phyloP scores from a whole-genome alignment of 257 asterid genomes.

The Nicotiana otophora region DNA sequence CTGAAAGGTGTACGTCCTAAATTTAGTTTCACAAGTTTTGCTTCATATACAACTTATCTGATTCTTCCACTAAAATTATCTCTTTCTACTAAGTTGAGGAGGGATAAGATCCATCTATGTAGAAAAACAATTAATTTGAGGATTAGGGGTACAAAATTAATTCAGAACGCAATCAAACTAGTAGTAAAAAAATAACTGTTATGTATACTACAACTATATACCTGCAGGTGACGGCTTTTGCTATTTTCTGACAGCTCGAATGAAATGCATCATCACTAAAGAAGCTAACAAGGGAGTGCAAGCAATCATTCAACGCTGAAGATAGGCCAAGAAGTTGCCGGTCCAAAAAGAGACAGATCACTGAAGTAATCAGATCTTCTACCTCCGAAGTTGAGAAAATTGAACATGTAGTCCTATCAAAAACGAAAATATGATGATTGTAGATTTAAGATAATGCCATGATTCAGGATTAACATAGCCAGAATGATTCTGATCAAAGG shows the following conservation, averaged over 20 bases:
- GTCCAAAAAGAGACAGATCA: constrained; percentile 63
- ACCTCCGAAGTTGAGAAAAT: constrained; percentile 55
- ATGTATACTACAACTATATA: constrained; percentile 5
- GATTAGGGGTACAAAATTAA: background rate
- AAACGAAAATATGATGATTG: background rate
- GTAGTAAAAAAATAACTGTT: background rate
- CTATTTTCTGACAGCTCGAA: constrained; percentile 49
- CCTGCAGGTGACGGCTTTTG: constrained; percentile 70
- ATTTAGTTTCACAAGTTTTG: background rate
- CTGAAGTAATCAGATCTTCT: constrained; percentile 58
- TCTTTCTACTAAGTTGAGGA: background rate
- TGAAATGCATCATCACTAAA: constrained; percentile 70
- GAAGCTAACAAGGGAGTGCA: constrained; percentile 48
- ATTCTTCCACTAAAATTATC: background rate
- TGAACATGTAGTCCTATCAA: constrained; percentile 38
- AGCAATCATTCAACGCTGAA: constrained; percentile 43
- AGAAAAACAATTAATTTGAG: background rate
- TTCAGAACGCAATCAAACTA: background rate
- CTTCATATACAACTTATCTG: background rate
- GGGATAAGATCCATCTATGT: constrained; percentile 4
- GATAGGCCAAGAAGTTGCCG: constrained; percentile 70
- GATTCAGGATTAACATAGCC: background rate
- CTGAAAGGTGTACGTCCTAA: background rate
- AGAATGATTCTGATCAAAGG: background rate
- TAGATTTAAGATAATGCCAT: background rate